Base-by-base conservation (phyloP, 2,329 filamentous ascomycete species). In the Plectosphaerella plurivora region DNA sequence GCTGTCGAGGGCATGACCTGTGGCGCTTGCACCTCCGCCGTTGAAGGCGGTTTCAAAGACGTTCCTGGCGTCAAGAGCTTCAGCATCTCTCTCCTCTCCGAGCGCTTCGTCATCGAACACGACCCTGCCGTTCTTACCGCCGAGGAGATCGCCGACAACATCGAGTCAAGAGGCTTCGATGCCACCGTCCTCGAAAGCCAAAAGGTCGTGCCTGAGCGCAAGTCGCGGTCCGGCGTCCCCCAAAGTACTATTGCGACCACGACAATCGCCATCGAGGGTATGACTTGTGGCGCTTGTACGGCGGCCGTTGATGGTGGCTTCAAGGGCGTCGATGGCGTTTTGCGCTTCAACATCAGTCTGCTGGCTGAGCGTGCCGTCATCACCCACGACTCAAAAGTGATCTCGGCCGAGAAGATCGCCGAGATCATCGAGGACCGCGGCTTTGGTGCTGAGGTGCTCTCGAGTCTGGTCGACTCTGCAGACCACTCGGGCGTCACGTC, bases 201-300 rank as follows among this genome's bases (percentile, higher is more conserved):
- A 56, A 59, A 33, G 56, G n/a, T 49, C 24, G 56, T 53, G 49
- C 52, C 48, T 28, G 68, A 65, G 55, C 66, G 56, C 28, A 73
- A 69, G 50, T 53, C 65, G 8, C 62, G 60, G 24, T 57, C 59
- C 5, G 53, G 53, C n/a, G 61, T 60, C 51, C 61, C 66, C 55
- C 65, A 66, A 53, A 68, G 74, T 56, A 71, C 73, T 49, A 63
- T 81, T 4, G 77, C 86, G 52, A 89, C 84, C 1, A 97, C 92
- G 0, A 97, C 92, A 0, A 79, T 99, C 16, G 85, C 89, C 5
- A 89, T 99, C 51, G 90, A 94, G 60, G 94, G 94, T 49, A 99
- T 99, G 94, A 99, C 94, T 1, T 97, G 94, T 65, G 93, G 93
- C 20, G 91, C 94, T 42, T 99, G 94, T 70, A 97, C 94, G 1